Evolutionary conservation across 148 eudicot species (phyloP).

Genomic region (Agrostemma githago): DNA sequence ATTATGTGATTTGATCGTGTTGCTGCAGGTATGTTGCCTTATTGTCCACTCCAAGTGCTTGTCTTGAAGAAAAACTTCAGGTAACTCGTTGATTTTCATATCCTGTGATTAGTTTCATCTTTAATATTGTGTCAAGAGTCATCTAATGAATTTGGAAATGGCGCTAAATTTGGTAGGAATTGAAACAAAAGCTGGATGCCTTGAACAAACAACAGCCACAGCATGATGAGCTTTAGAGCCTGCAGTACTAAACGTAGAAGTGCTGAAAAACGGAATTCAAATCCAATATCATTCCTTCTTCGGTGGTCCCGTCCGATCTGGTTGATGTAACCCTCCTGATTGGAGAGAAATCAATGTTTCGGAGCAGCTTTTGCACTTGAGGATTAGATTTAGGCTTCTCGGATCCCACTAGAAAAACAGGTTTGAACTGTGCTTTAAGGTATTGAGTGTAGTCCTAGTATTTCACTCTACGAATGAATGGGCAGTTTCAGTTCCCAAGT

Average conservation of each 20-base stretch:
- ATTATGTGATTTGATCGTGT: constrained; percentile 3
- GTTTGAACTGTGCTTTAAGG: constrained; percentile 12
- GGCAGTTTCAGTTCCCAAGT: constrained; percentile 1
- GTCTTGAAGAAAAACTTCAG: constrained; percentile 78
- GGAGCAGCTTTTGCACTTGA: constrained; percentile 23
- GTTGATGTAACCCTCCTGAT: not conserved
- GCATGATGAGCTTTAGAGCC: constrained; percentile 64
- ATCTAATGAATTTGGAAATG: constrained; percentile 6
- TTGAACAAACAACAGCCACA: constrained; percentile 59
- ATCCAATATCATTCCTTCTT: constrained; percentile 7
- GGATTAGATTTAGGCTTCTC: constrained; percentile 17
- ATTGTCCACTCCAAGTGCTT: constrained; percentile 74
- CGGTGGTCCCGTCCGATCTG: not conserved
- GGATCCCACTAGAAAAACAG: constrained; percentile 15
- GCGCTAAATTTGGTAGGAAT: constrained; percentile 52
- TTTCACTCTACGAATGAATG: constrained; percentile 8
- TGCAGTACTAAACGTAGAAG: not conserved
- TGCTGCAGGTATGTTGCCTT: constrained; percentile 68
- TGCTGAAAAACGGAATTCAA: not conserved
- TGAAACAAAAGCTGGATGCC: constrained; percentile 63
- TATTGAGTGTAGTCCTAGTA: constrained; percentile 12
- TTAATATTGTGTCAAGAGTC: not conserved
- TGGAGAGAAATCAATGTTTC: constrained; percentile 9
- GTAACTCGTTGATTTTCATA: constrained; percentile 30
- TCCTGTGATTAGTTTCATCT: not conserved